Evolutionary conservation across 2,329 filamentous ascomycete genomes (phyloP), one percentile per base, ranked within the genome.

Genomic region (Alternaria incomplexa): DNA sequence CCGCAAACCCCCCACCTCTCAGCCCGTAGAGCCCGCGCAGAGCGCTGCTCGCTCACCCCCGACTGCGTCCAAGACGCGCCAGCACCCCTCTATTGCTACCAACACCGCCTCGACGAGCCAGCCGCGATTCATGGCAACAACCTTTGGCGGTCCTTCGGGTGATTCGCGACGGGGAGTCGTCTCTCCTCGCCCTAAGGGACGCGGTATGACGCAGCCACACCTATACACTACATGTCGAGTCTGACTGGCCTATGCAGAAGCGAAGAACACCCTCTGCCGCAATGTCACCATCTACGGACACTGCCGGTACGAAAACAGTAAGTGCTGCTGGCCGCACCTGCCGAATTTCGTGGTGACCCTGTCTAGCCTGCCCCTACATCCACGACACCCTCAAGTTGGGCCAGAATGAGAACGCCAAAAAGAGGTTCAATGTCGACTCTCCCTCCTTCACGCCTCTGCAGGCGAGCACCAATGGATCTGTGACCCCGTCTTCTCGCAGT

Each of bases 201-300:
- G 81, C 71, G 79, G 79, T 81, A 79, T 63, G 78, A 67, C 50
- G 47, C 48, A 47, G 57, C 64, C 32, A 64, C 50, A 59, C 32
- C 20, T 56, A 44, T 30, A 50, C 30, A 45, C 20, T 20, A 20
- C 20, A 20, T 20, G 17, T 51, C 56, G 56, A 51, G 48, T 72
- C 73, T 78, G 65, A 77, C 73, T 20, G 30, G 23, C 45, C 56
- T 30, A 30, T 63, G 66, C 73, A 82, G 92, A 91, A 79, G 84
- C 88, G 56, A 96, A 95, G 82, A 93, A 96, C 78, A 97, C 93
- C 7, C 87, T 95, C 61, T 97, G 93, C 82, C 91, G 93, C 76
- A 97, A 97, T 81, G 91, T 97, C 65, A 87, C 93, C 65, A 97
- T 97, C 73, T 97, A 97, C 80, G 93, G 93, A 59, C 92, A 95